phyloP scores from a whole-genome alignment of 1,284 basidiomycete species.

The Moesziomyces antarcticus region DNA sequence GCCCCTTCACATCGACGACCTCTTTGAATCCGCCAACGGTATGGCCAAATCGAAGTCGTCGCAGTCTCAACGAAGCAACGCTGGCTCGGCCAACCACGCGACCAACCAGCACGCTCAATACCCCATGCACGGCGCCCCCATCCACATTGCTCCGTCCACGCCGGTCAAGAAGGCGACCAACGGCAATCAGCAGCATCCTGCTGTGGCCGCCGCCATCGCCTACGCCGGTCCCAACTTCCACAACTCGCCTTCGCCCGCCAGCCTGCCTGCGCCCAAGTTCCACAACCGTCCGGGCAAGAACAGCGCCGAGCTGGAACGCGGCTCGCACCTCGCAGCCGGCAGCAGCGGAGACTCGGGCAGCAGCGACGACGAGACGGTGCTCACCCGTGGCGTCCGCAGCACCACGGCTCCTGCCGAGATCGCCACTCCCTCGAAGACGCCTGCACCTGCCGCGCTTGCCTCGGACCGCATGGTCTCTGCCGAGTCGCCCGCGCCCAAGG shows the following conservation, averaged over 20 bases:
- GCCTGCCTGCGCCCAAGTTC: conserved; percentile 60
- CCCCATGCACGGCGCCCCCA: conserved; percentile 38
- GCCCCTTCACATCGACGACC: conserved; percentile 47
- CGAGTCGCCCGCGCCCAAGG: conserved; percentile 30
- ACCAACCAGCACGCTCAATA: conserved; percentile 18
- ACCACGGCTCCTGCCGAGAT: conserved; percentile 51
- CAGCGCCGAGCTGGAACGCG: conserved; percentile 29
- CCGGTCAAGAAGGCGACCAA: conserved; percentile 42
- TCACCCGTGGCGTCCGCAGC: conserved; percentile 38
- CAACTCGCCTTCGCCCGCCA: conserved; percentile 62
- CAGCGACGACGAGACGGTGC: conserved; percentile 43
- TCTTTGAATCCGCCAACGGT: conserved; percentile 35
- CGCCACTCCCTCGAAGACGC: conserved; percentile 31
- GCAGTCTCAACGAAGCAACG: conserved; percentile 22
- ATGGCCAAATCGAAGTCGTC: conserved; percentile 30
- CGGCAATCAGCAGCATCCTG: conserved; percentile 34
- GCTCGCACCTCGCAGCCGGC: conserved; percentile 30
- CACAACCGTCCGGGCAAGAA: conserved; percentile 39
- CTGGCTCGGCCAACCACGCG: conserved; percentile 2
- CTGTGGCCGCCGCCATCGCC: conserved; percentile 44
- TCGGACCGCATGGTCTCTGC: conserved; percentile 12
- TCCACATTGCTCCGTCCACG: conserved; percentile 40
- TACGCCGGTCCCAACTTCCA: conserved; percentile 64
- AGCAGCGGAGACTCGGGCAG: conserved; percentile 33
- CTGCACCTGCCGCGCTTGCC: conserved; percentile 18